These are phyloP conservation scores for Clarireedia monteithiana DNA, from an alignment of 2,329 filamentous ascomycete genomes.

Conservation along the genomic window DNA sequence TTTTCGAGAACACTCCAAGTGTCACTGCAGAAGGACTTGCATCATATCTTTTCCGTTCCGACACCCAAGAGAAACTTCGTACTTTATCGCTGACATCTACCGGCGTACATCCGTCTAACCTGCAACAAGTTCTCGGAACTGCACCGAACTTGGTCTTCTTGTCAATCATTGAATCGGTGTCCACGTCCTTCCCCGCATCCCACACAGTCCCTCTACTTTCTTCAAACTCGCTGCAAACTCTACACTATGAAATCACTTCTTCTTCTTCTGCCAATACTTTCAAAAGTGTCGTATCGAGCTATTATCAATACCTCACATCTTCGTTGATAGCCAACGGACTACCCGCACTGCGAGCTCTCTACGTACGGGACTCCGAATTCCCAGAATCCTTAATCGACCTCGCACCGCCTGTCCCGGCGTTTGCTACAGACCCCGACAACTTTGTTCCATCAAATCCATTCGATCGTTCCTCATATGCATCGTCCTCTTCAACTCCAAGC, in stretches of 20 bases:
- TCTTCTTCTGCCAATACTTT: conserved; percentile 50
- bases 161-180: conserved; percentile 47
- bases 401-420: conserved; percentile 53
- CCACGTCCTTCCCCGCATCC: conserved; percentile 47
- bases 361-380: conserved; percentile 79
- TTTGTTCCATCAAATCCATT: conserved; percentile 21
- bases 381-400: conserved; percentile 67
- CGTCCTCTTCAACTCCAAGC: conserved; percentile 1
- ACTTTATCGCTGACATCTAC: conserved; percentile 66
- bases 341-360: conserved; percentile 66
- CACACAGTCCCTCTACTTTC: conserved; percentile 52
- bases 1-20: conserved; percentile 61
- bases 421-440: conserved; percentile 33
- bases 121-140: conserved; percentile 35
- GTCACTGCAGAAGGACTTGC: conserved; percentile 66
- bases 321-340: conserved; percentile 71
- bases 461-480: conserved; percentile 24
- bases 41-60: conserved; percentile 56
- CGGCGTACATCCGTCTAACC: conserved; percentile 47
- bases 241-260: conserved; percentile 78
- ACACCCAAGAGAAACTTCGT: conserved; percentile 52
- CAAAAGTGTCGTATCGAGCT: conserved; percentile 46
- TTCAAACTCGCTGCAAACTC: conserved; percentile 59
- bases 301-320: conserved; percentile 81
- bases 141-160: conserved; percentile 38